Percentiles rank a stretch among this genome's conserved stretches.
phyloP scores from a whole-genome alignment of 192 early-diverging fungal species.

The Fimicolochytrium jonesii region DNA sequence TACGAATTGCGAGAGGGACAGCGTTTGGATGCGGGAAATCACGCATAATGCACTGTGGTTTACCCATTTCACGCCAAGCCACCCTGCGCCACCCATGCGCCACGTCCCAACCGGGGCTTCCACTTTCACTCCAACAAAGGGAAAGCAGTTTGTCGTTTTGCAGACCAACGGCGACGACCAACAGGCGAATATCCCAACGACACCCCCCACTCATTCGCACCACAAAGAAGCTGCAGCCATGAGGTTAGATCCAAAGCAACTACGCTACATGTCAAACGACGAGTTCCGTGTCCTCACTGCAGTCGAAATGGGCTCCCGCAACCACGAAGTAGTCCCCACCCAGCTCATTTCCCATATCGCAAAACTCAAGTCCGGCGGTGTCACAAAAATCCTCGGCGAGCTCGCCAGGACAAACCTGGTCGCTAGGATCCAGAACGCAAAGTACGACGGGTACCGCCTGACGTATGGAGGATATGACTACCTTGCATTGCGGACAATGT shows the following conservation, averaged over 20 bases:
- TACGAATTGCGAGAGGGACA: too few relatives aligned
- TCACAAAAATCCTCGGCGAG: conserved; percentile 78
- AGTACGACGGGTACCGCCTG: conserved; percentile 93
- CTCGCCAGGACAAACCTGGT: conserved; percentile 90
- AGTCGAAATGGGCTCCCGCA: conserved; percentile 95
- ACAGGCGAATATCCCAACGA: too few relatives aligned
- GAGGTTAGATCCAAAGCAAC: conserved; percentile 92
- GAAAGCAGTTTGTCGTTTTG: too few relatives aligned
- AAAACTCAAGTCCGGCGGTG: conserved; percentile 80
- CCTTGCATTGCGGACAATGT: conserved; percentile 89
- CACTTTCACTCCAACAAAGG: too few relatives aligned
- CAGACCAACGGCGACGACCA: too few relatives aligned
- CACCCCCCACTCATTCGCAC: too few relatives aligned
- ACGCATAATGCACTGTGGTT: too few relatives aligned
- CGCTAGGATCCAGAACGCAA: conserved; percentile 74
- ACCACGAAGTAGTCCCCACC: conserved; percentile 97
- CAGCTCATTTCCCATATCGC: conserved; percentile 91
- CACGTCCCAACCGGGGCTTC: too few relatives aligned
- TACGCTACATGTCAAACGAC: conserved; percentile 90
- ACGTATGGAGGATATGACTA: conserved; percentile 99
- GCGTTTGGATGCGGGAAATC: too few relatives aligned
- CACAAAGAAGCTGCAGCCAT: too few relatives aligned
- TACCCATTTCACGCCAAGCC: too few relatives aligned
- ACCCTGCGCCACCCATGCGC: too few relatives aligned
- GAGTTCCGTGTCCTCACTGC: conserved; percentile 96